These are phyloP conservation scores for Fusarium nodosum DNA, from an alignment of 2,329 filamentous ascomycete genomes.

Conservation along the genomic window DNA sequence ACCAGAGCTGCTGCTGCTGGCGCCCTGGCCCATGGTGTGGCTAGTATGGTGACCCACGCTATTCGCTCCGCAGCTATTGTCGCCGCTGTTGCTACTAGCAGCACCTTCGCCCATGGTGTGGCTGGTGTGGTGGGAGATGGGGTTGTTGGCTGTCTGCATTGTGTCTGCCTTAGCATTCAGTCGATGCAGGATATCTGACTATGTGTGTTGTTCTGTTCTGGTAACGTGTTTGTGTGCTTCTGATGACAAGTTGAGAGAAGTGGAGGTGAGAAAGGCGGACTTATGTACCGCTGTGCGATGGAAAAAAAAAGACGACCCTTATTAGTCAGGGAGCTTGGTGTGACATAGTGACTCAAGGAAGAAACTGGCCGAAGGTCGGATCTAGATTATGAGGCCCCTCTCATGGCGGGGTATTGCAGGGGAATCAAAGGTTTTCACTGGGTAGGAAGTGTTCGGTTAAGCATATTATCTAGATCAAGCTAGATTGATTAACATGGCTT, in stretches of 20 bases:
- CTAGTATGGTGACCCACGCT: conserved; percentile 41
- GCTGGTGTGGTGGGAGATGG: conserved; percentile 49
- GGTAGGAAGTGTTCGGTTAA: neutral
- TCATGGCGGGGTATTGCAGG: conserved; percentile 4
- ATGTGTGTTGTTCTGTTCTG: conserved; percentile 1
- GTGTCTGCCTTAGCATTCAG: conserved; percentile 39
- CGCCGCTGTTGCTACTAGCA: conserved; percentile 46
- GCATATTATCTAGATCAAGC: conserved; percentile 5
- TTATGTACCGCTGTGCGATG: conserved; percentile 5
- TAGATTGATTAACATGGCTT: conserved; percentile 8
- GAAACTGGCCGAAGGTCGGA: conserved; percentile 15
- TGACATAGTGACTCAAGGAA: conserved; percentile 15
- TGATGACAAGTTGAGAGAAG: neutral
- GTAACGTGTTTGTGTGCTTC: neutral
- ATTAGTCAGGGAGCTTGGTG: conserved; percentile 3
- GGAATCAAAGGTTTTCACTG: neutral
- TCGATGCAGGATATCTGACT: conserved; percentile 9
- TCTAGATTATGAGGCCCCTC: conserved; percentile 1
- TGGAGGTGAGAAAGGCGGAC: conserved; percentile 10
- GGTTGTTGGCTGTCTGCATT: conserved; percentile 45
- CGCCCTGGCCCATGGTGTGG: conserved; percentile 39
- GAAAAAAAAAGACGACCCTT: neutral
- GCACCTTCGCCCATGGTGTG: conserved; percentile 49
- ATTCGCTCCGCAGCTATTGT: conserved; percentile 38
- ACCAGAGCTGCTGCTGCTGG: conserved; percentile 35